phyloP scores from a whole-genome alignment of 2,329 filamentous ascomycete species.

The Paecilomyces sp. region DNA sequence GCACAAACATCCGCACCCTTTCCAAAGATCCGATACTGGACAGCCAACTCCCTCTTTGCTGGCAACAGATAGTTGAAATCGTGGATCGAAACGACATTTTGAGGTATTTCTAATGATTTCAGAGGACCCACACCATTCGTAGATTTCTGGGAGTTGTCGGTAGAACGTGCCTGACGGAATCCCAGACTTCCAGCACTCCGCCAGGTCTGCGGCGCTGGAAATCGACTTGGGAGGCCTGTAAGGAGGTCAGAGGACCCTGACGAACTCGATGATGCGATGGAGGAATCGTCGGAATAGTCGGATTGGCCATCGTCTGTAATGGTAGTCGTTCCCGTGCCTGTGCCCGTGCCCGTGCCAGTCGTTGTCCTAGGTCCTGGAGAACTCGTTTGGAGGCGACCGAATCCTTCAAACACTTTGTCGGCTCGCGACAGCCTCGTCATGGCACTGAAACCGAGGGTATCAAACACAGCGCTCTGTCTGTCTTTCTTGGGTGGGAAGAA shows the following conservation, averaged over 20 bases:
- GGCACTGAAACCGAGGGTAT: slow-evolving; percentile 40
- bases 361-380: slow-evolving; percentile 40
- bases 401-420: slow-evolving; percentile 55
- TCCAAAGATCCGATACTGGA: slow-evolving; percentile 76
- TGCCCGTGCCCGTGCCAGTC: slow-evolving; percentile 39
- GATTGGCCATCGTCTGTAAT: slow-evolving; percentile 37
- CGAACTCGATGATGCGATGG: slow-evolving; percentile 54
- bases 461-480: slow-evolving; percentile 44
- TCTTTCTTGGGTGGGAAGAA: slow-evolving; percentile 50
- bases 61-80: slow-evolving; percentile 66
- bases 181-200: slow-evolving; percentile 42
- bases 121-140: slow-evolving; percentile 52
- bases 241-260: slow-evolving; percentile 38
- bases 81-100: slow-evolving; percentile 68
- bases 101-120: slow-evolving; percentile 40
- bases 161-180: slow-evolving; percentile 49
- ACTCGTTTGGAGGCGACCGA: slow-evolving; percentile 51
- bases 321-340: slow-evolving; percentile 28
- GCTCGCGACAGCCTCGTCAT: slow-evolving; percentile 41
- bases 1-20: slow-evolving; percentile 73
- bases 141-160: slow-evolving; percentile 42
- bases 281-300: slow-evolving; percentile 44
- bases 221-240: slow-evolving; percentile 40
- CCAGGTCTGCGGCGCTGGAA: slow-evolving; percentile 46
- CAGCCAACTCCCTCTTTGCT: slow-evolving; percentile 67